Base-by-base conservation (phyloP, 441 rosid species). In the Geranium incanum region DNA sequence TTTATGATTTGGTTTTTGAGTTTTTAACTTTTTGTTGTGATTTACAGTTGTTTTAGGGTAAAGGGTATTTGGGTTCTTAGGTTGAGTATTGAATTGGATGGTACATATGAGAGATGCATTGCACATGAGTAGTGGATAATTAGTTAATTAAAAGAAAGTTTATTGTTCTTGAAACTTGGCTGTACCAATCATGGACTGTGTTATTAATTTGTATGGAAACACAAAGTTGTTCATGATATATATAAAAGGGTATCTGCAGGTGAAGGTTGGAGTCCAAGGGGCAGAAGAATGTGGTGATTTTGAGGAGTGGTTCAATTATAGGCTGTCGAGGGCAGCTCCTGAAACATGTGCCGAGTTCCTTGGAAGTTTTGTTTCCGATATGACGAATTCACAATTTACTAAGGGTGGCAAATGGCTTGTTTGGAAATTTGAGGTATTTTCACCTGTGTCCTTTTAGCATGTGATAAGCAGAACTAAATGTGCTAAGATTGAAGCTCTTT, bases 351-450 rank as follows among this genome's bases (percentile, higher is more conserved):
- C 97, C 9, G 84, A 90, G 72, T 94, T 94, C 77, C 87, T 94
- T 62, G 97, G 97, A 71, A 94, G 89, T 83, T 89, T 94, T 75
- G 84, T 90, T 70, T 88, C 93, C 78, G 97, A 94, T 77, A 75
- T 72, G 80, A 89, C 92, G 63, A 87, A 76, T 72, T 77, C 89
- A 4, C 84, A 77, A 69, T 94, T 82, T 75, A 82, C 86, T 0
- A 88, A 86, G 79, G 97, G 96, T 64, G 99, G 84, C n/a, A 94
- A 90, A 78, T 94, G 99, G 97, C 99, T 94, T 41, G 97, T 94
- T 62, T 94, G 99, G 99, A 92, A 86, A 84, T 94, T 89, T 77
- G 99, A 94, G 97, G 98, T 93, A 77, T 41, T 55, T 18, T 36
- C 23, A 57, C 63, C 63, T 2, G 18, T 5, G 18, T 21, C 18